A percentile compares a stretch with the other conserved stretches of the same genome.
Evolutionary conservation across 352 stramenopile genomes (phyloP).

Genomic region (Phytopythium boreale): DNA sequence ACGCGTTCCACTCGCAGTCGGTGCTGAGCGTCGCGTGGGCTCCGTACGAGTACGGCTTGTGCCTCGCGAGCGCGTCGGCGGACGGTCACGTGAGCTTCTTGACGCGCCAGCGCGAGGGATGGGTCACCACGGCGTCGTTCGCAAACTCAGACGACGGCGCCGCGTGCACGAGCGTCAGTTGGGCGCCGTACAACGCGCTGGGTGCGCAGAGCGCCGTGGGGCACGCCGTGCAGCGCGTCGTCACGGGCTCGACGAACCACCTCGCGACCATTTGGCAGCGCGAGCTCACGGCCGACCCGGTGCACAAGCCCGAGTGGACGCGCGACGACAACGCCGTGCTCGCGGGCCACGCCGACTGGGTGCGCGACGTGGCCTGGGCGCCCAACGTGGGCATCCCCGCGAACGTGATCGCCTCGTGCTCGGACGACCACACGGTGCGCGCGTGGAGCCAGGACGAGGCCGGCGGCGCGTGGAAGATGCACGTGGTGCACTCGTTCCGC

Average conservation of each 20-base stretch:
- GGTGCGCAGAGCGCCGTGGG: constrained; percentile 63
- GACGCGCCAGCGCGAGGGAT: constrained; percentile 78
- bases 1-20: constrained; percentile 63
- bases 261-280: constrained; percentile 63
- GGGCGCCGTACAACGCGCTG: constrained; percentile 87
- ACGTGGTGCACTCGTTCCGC: constrained; percentile 67
- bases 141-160: constrained; percentile 69
- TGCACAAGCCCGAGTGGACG: constrained; percentile 18
- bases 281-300: constrained; percentile 26
- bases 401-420: constrained; percentile 75
- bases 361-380: constrained; percentile 80
- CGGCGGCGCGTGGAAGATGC: constrained; percentile 53
- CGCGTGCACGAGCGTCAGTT: constrained; percentile 78
- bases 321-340: constrained; percentile 39
- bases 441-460: constrained; percentile 77
- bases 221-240: constrained; percentile 60
- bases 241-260: constrained; percentile 68
- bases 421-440: constrained; percentile 82
- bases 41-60: constrained; percentile 85
- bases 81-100: constrained; percentile 85
- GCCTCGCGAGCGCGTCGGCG: constrained; percentile 71
- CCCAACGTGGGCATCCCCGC: constrained; percentile 81
- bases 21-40: constrained; percentile 84
- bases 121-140: constrained; percentile 76
- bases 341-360: constrained; percentile 76